These are phyloP conservation scores for Clathrus columnatus DNA, from an alignment of 768 basidiomycete genomes.

Conservation along the genomic window DNA sequence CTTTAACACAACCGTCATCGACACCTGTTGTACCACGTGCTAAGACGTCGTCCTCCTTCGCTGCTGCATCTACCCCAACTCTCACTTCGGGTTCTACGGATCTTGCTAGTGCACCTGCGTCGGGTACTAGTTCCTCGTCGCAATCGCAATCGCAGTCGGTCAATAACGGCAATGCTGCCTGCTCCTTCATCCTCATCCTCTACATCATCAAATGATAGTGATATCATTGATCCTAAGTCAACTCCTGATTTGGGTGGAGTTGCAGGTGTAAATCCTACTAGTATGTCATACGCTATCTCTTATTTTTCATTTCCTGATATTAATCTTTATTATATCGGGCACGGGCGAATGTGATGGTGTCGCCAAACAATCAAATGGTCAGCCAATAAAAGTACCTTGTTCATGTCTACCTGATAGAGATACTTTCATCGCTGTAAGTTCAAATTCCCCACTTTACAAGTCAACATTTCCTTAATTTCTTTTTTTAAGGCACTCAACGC, in stretches of 20 bases:
- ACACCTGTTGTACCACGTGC: not conserved
- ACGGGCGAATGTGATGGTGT: conserved; percentile 32
- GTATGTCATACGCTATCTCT: conserved; percentile 21
- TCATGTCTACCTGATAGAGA: conserved; percentile 22
- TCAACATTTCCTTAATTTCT: not conserved
- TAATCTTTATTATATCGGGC: conserved; percentile 12
- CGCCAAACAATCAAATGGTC: conserved; percentile 21
- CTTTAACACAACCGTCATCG: not conserved
- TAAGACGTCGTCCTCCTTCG: not conserved
- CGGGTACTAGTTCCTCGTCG: not conserved
- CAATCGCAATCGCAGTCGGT: not conserved
- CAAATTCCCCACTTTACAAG: not conserved
- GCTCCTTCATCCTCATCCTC: too few relatives aligned
- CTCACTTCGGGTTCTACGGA: not conserved
- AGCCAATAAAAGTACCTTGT: conserved; percentile 27
- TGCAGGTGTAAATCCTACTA: conserved; percentile 52
- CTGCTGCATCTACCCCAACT: not conserved
- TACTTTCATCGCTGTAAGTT: conserved; percentile 6
- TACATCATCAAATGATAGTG: too few relatives aligned
- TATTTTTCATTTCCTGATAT: not conserved
- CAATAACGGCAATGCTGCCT: not conserved
- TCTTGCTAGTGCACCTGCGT: not conserved
- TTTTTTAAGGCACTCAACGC: conserved; percentile 25
- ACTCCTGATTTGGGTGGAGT: conserved; percentile 52
- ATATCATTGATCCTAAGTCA: conserved; percentile 20